Evolutionary conservation across 2,329 filamentous ascomycete genomes (phyloP).

Genomic region (Blastomyces percursus): DNA sequence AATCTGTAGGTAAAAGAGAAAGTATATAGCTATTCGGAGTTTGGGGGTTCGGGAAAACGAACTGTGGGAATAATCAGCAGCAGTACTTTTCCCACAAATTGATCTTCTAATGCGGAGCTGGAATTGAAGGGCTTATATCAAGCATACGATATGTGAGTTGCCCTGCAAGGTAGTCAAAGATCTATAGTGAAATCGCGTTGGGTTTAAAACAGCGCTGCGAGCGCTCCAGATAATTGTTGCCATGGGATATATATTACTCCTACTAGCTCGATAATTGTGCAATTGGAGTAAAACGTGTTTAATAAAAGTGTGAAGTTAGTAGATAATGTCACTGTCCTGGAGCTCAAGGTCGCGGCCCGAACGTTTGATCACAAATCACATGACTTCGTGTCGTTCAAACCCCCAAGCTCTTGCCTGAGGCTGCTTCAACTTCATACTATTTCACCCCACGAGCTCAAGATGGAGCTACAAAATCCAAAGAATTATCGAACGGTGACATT

Average conservation of each 20-base stretch:
- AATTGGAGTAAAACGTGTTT: neutral
- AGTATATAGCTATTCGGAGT: slow-evolving; percentile 37
- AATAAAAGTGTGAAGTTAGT: neutral
- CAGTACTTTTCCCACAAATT: neutral
- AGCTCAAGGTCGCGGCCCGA: neutral
- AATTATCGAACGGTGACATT: neutral
- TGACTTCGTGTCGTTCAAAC: neutral
- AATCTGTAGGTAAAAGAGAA: slow-evolving; percentile 46
- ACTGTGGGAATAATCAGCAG: slow-evolving; percentile 11
- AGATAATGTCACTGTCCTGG: neutral
- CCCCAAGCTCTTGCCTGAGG: neutral
- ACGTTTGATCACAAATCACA: neutral
- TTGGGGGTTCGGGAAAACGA: slow-evolving; percentile 28
- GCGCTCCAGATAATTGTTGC: slow-evolving; percentile 16
- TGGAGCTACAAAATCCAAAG: neutral
- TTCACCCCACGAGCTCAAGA: neutral
- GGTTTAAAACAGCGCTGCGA: slow-evolving; percentile 15
- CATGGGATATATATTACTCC: slow-evolving; percentile 15
- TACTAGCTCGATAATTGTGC: neutral
- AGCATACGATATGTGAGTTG: slow-evolving; percentile 31
- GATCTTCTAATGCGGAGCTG: neutral
- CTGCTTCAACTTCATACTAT: neutral
- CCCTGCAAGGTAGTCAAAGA: slow-evolving; percentile 29
- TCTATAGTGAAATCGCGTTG: slow-evolving; percentile 21
- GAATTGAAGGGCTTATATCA: slow-evolving; percentile 10